Conservation (phyloP, 371 early-diverging fungal genomes). For the Mortierella sp. region DNA sequence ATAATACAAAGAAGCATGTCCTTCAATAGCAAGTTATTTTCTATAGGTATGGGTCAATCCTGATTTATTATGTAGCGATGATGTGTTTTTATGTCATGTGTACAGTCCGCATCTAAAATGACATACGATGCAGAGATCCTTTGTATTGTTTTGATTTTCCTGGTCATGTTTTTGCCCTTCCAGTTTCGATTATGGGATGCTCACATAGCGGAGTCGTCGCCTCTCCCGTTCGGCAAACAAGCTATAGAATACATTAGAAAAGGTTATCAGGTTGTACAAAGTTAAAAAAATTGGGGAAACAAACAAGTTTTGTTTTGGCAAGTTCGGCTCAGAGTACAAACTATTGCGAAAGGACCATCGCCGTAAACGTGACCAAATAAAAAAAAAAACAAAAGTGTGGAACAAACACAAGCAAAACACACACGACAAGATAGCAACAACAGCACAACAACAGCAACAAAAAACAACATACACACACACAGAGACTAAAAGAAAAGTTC, state of each 20-base stretch:
- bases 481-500: not conserved
- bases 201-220: conserved; percentile 43
- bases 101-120: too few relatives aligned
- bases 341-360: not conserved
- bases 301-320: not conserved
- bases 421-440: too few relatives aligned
- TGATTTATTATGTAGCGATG: too few relatives aligned
- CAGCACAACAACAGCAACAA: too few relatives aligned
- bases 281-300: not conserved
- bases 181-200: conserved; percentile 17
- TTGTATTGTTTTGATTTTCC: too few relatives aligned
- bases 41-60: too few relatives aligned
- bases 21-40: too few relatives aligned
- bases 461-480: too few relatives aligned
- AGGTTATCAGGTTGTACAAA: not conserved
- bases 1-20: too few relatives aligned
- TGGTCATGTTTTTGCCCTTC: not conserved
- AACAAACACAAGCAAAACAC: not conserved
- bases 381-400: not conserved
- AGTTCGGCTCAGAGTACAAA: not conserved
- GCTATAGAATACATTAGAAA: conserved; percentile 2
- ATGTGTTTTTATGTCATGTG: too few relatives aligned
- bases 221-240: conserved; percentile 31
- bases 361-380: not conserved
- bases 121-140: too few relatives aligned